Conservation (phyloP, 257 asterid genomes). For the Linaria vulgaris region DNA sequence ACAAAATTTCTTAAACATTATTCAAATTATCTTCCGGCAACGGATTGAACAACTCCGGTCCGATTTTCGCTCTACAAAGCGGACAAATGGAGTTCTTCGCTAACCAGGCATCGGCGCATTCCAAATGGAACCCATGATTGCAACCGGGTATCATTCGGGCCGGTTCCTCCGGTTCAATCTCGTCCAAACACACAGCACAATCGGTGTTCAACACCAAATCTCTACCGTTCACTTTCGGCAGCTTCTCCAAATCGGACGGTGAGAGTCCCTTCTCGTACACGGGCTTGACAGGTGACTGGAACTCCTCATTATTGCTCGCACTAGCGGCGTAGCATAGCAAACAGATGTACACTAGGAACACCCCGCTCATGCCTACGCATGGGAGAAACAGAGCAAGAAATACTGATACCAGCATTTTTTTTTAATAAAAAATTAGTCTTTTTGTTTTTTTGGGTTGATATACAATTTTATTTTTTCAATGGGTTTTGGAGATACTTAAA, state of each 20-base stretch:
- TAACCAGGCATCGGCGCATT: constrained; percentile 29
- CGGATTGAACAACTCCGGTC: constrained; percentile 45
- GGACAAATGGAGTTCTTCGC: constrained; percentile 26
- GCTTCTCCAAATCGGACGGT: constrained; percentile 60
- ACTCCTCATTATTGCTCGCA: background rate
- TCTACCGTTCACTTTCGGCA: constrained; percentile 60
- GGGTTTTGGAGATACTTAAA: constrained; percentile 22
- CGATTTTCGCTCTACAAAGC: constrained; percentile 40
- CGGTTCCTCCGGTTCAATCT: constrained; percentile 53
- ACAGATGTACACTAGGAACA: constrained; percentile 76
- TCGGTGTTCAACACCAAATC: constrained; percentile 65
- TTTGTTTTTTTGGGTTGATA: background rate
- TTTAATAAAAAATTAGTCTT: background rate
- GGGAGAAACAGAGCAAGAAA: constrained; percentile 85
- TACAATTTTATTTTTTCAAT: background rate
- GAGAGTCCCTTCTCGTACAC: constrained; percentile 50
- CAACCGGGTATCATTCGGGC: constrained; percentile 53
- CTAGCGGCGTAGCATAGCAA: constrained; percentile 70
- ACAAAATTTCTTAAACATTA: background rate
- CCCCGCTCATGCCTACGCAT: constrained; percentile 81
- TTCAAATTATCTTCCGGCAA: constrained; percentile 31
- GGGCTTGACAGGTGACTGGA: constrained; percentile 36
- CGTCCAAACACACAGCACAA: constrained; percentile 86
- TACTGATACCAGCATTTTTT: constrained; percentile 60
- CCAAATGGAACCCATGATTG: constrained; percentile 32